These are phyloP conservation scores for Daldinia sp. DNA, from an alignment of 2,329 filamentous ascomycete species.

Conservation along the genomic window DNA sequence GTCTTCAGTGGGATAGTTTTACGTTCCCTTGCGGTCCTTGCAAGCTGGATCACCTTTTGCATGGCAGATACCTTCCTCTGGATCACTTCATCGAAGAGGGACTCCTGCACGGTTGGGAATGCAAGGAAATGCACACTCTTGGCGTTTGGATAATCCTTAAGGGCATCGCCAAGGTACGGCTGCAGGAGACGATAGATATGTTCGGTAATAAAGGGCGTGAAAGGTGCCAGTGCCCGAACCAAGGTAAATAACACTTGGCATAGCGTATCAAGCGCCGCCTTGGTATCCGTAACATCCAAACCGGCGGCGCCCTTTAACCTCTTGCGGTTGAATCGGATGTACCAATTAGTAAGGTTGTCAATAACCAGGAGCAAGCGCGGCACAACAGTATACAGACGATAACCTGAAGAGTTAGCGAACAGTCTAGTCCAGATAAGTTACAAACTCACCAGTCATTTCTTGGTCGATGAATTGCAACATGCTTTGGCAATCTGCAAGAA, in stretches of 20 bases:
- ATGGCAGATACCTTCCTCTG: conserved; percentile 89
- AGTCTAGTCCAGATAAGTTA: conserved; percentile 4
- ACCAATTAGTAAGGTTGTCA: conserved; percentile 87
- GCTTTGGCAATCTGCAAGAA: conserved; percentile 90
- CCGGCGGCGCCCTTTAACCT: conserved; percentile 80
- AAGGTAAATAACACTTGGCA: conserved; percentile 74
- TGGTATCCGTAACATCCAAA: conserved; percentile 83
- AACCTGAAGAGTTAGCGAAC: conserved; percentile 54
- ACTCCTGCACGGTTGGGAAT: conserved; percentile 87
- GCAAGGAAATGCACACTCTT: conserved; percentile 91
- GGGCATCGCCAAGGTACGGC: conserved; percentile 78
- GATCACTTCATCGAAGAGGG: conserved; percentile 85
- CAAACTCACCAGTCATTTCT: conserved; percentile 79
- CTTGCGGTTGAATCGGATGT: conserved; percentile 49
- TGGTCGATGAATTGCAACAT: conserved; percentile 89
- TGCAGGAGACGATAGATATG: conserved; percentile 89
- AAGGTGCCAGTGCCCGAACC: conserved; percentile 86
- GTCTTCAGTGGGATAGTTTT: conserved; percentile 87
- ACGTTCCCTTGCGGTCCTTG: conserved; percentile 84
- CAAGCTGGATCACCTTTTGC: conserved; percentile 95
- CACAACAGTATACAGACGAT: conserved; percentile 89
- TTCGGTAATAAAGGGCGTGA: conserved; percentile 94
- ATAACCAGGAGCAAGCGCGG: conserved; percentile 83
- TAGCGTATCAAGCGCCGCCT: conserved; percentile 89
- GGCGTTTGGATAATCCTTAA: conserved; percentile 67